These are phyloP conservation scores for Ogataea ganodermae DNA, from an alignment of 805 yeast species.

Conservation along the genomic window DNA sequence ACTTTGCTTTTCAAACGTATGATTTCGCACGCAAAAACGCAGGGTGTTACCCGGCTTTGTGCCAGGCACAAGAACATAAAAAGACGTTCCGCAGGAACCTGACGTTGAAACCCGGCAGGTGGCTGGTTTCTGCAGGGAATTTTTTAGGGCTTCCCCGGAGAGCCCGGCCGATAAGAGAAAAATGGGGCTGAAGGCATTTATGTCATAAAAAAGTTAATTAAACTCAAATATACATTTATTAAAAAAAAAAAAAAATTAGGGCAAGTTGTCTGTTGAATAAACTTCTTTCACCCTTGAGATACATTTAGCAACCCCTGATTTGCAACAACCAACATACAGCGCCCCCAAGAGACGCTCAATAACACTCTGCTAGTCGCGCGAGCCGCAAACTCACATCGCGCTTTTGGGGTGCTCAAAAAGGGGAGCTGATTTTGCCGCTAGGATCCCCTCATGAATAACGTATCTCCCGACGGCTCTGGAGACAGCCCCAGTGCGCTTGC, in stretches of 20 bases:
- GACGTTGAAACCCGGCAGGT: not conserved
- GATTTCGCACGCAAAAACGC: not conserved
- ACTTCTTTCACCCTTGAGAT: not conserved
- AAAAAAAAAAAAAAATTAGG: not conserved
- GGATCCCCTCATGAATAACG: conserved; percentile 1
- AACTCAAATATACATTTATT: too few species aligned
- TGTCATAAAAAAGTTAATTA: not conserved
- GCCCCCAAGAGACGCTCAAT: not conserved
- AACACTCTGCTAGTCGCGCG: not conserved
- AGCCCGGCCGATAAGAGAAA: conserved; percentile 5
- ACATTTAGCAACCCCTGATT: too few species aligned
- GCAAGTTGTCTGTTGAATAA: not conserved
- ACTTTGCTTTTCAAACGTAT: not conserved
- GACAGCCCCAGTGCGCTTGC: conserved; percentile 2
- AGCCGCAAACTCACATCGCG: not conserved
- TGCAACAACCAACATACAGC: too few species aligned
- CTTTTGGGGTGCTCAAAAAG: not conserved
- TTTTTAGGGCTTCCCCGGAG: conserved; percentile 8
- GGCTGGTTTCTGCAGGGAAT: conserved; percentile 3
- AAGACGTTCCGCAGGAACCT: not conserved
- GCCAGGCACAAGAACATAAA: not conserved
- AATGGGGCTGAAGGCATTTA: conserved; percentile 2
- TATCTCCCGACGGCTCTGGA: conserved; percentile 7
- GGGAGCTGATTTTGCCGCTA: conserved; percentile 2
- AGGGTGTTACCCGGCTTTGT: not conserved